Evolutionary conservation across 2,329 filamentous ascomycete species (phyloP).

Genomic region (Monosporascus ibericus): DNA sequence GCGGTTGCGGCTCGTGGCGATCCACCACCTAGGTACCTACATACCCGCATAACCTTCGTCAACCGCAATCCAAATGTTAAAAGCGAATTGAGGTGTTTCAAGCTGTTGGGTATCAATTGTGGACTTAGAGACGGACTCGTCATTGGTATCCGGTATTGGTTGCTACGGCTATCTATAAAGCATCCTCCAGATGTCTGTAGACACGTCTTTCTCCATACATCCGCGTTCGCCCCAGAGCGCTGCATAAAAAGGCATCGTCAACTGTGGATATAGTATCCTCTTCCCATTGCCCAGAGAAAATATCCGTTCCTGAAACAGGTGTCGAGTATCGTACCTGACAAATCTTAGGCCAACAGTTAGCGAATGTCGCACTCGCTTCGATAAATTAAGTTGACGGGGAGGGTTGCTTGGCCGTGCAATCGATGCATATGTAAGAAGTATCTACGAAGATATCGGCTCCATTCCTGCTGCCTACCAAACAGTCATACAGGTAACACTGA

Average conservation of each 20-base stretch:
- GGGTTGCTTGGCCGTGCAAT: background rate
- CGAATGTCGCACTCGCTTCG: background rate
- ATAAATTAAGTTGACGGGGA: background rate
- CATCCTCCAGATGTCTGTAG: background rate
- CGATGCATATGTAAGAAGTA: background rate
- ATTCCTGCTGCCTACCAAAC: too few species aligned
- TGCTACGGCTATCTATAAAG: background rate
- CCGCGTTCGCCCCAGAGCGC: background rate
- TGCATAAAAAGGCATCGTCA: background rate
- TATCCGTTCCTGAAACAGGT: background rate
- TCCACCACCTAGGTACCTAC: background rate
- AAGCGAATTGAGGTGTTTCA: background rate
- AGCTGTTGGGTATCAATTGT: conserved; percentile 1
- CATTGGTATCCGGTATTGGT: background rate
- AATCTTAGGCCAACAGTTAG: background rate
- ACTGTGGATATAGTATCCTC: too few species aligned
- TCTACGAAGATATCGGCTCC: too few species aligned
- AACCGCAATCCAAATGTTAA: background rate
- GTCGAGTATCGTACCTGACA: background rate
- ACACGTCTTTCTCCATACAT: background rate
- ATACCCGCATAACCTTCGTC: background rate
- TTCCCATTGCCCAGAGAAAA: background rate
- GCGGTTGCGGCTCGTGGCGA: background rate
- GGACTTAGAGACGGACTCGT: background rate
- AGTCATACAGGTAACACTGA: too few species aligned